These are phyloP conservation scores for Quillaja saponaria DNA, from an alignment of 306 rosid species.

Conservation along the genomic window DNA sequence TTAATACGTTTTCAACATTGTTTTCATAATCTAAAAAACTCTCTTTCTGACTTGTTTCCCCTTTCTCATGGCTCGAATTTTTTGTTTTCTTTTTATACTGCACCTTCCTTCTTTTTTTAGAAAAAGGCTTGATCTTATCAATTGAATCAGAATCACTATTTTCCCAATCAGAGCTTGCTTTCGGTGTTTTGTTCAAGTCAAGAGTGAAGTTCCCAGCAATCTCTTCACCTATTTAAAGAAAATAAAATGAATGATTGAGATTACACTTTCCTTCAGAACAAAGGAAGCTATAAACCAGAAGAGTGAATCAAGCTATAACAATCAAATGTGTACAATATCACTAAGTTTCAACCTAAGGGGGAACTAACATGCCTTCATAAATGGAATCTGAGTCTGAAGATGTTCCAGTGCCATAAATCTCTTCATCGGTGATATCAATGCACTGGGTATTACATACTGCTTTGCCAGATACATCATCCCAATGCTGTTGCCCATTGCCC, in stretches of 20 bases:
- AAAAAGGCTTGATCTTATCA: slow-evolving; percentile 14
- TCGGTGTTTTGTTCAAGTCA: slow-evolving; percentile 32
- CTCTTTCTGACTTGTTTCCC: slow-evolving; percentile 18
- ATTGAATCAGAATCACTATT: slow-evolving; percentile 29
- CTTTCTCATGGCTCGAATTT: neutral
- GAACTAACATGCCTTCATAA: slow-evolving; percentile 19
- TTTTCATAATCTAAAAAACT: slow-evolving; percentile 7
- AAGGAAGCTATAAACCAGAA: slow-evolving; percentile 4
- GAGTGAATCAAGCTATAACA: neutral
- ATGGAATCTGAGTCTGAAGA: too few relatives aligned
- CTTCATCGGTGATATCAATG: too few relatives aligned
- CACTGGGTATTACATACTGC: too few relatives aligned
- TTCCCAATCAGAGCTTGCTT: slow-evolving; percentile 29
- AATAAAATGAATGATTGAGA: neutral
- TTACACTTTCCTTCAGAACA: neutral
- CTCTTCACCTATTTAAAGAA: slow-evolving; percentile 27
- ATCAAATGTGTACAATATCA: slow-evolving; percentile 8
- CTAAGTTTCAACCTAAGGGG: slow-evolving; percentile 1
- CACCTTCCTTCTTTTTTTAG: slow-evolving; percentile 21
- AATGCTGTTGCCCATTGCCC: neutral
- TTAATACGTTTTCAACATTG: neutral
- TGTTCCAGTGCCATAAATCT: too few relatives aligned
- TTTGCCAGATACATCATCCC: too few relatives aligned
- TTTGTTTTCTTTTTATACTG: slow-evolving; percentile 18
- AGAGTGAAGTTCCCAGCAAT: neutral